phyloP scores from a whole-genome alignment of 768 basidiomycete genomes.

The Lentinula guzmanii region DNA sequence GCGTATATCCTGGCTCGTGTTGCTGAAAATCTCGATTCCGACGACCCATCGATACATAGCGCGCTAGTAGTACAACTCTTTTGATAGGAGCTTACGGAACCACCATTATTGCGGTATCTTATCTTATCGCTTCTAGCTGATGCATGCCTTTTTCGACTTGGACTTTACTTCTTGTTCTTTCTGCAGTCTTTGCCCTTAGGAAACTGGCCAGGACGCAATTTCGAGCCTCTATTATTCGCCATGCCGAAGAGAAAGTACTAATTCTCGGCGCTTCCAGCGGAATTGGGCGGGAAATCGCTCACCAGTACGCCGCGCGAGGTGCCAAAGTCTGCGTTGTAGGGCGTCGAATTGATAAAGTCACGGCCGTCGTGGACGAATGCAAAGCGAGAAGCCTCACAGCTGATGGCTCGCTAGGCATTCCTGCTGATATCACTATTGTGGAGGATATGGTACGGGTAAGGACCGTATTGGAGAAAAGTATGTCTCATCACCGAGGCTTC shows the following conservation, averaged over 20 bases:
- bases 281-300: slow-evolving; percentile 68
- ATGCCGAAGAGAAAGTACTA: slow-evolving; percentile 21
- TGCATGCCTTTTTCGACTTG: not conserved
- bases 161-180: not conserved
- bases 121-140: not conserved
- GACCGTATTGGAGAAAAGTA: slow-evolving; percentile 47
- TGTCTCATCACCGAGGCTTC: slow-evolving; percentile 18
- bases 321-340: slow-evolving; percentile 73
- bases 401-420: slow-evolving; percentile 19
- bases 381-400: slow-evolving; percentile 2
- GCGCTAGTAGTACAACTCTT: too few relatives aligned
- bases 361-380: slow-evolving; percentile 61
- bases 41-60: too few relatives aligned
- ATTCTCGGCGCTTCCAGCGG: slow-evolving; percentile 83
- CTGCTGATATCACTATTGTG: slow-evolving; percentile 58
- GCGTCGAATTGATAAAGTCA: slow-evolving; percentile 47
- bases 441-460: slow-evolving; percentile 65
- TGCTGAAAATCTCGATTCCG: too few relatives aligned
- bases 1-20: too few relatives aligned
- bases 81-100: slow-evolving; percentile 22
- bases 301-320: slow-evolving; percentile 67
- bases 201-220: not conserved
- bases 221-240: not conserved
- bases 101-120: not conserved
- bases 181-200: not conserved